Evolutionary conservation across 768 basidiomycete genomes (phyloP), one percentile per base, ranked within the genome.

Genomic region (Mycena albidolilacea): DNA sequence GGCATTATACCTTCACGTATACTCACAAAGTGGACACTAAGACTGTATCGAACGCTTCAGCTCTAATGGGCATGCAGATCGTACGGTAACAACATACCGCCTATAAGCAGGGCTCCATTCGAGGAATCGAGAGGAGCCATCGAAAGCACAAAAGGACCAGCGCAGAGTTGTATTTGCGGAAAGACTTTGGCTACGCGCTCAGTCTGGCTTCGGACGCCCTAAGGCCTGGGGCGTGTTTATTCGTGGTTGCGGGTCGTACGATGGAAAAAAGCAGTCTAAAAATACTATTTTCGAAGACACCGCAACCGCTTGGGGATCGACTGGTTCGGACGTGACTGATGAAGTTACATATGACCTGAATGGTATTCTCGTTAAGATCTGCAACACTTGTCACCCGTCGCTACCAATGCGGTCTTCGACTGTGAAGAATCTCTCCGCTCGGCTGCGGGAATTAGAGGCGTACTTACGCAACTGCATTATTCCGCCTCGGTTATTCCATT

Each of bases 401-500:
- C n/a, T 57, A 57, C 55, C 55, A 57, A 57, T 38, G 55, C 30
- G 23, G 30, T 38, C 35, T 37, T 57, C 55, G 55, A 37, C 30
- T 37, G 55, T 57, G 55, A 59, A 59, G 58, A 59, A 59, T 59
- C 38, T 59, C 58, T 59, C 37, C 58, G 58, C 58, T 59, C 37
- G 38, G 58, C 58, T 8, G 55, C 55, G 2, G 12, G 14, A 38
- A 57, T 57, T n/a, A 59, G 58, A 41, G 58, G 58, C 38, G 58
- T 59, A 59, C 58, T 59, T 59, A 59, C 58, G 58, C 58, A 59
- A 59, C 58, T 59, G 58, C 58, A 59, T 59, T 39, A 57, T 57
- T 57, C 35, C 55, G 35, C 55, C 14, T 57, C 55, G 23, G 55
- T 38, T 37, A 57, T 35, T 37, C 55, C 35, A 57, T 30, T 57